Evolutionary conservation across 2,329 filamentous ascomycete species (phyloP).

Genomic region (Hymenoscyphus fructigenus): DNA sequence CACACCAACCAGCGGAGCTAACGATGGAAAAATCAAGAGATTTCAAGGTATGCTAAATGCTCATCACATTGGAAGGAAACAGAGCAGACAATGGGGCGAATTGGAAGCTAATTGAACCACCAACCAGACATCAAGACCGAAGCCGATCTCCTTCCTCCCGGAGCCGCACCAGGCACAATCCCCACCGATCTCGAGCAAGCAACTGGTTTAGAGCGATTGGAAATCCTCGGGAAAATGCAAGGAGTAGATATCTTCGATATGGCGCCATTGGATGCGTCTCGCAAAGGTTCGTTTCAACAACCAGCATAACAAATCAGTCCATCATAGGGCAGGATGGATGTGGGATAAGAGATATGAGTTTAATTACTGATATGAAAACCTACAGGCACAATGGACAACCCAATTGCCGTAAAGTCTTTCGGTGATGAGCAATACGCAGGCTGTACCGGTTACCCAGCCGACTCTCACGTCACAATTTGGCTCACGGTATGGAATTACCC

Average conservation of each 20-base stretch:
- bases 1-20: constrained; percentile 22
- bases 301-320: constrained; percentile 14
- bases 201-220: constrained; percentile 96
- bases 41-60: constrained; percentile 33
- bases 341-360: background rate
- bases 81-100: constrained; percentile 6
- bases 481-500: constrained; percentile 64
- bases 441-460: constrained; percentile 90
- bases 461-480: constrained; percentile 91
- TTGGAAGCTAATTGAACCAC: constrained; percentile 17
- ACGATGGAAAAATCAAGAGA: constrained; percentile 35
- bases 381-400: constrained; percentile 83
- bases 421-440: constrained; percentile 96
- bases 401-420: constrained; percentile 85
- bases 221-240: constrained; percentile 99
- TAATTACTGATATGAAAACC: constrained; percentile 19
- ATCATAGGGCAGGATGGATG: constrained; percentile 11
- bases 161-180: constrained; percentile 77
- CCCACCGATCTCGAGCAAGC: constrained; percentile 94
- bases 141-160: constrained; percentile 81
- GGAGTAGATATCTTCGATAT: constrained; percentile 98
- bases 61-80: constrained; percentile 5
- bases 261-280: constrained; percentile 89
- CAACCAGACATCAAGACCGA: constrained; percentile 74
- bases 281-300: constrained; percentile 60